These are phyloP conservation scores for Cerioporus squamosus DNA, from an alignment of 1,284 basidiomycete species.

Conservation along the genomic window DNA sequence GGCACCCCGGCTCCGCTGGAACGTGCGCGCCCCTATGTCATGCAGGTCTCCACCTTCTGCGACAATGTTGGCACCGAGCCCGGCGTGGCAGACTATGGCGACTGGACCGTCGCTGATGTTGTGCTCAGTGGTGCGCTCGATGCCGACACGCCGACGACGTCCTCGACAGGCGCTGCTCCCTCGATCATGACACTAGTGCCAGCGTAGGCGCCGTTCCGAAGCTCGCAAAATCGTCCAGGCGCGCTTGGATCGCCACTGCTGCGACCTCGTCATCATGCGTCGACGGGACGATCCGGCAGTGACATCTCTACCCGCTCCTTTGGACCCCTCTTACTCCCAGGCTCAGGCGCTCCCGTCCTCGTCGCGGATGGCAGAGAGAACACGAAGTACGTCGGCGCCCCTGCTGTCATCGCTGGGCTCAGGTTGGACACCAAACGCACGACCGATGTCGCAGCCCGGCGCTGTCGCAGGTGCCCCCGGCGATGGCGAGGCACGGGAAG, in stretches of 20 bases:
- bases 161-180: background rate
- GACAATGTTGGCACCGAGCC: constrained; percentile 29
- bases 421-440: background rate
- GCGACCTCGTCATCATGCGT: constrained; percentile 25
- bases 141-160: constrained; percentile 3
- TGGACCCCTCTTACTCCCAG: background rate
- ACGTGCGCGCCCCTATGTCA: constrained; percentile 38
- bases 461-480: background rate
- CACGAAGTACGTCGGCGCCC: constrained; percentile 10
- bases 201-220: constrained; percentile 1
- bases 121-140: constrained; percentile 43
- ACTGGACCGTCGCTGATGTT: constrained; percentile 42
- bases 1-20: constrained; percentile 16
- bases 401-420: background rate
- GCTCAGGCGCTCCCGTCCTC: background rate
- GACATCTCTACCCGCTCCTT: background rate
- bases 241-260: constrained; percentile 27
- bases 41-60: constrained; percentile 36
- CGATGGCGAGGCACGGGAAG: background rate
- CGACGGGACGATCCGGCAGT: constrained; percentile 10
- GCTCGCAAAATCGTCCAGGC: constrained; percentile 4
- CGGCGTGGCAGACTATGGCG: constrained; percentile 22
- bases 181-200: background rate
- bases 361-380: background rate
- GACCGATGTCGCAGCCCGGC: constrained; percentile 6